Evolutionary conservation across 1,139 yeast species (phyloP), one percentile per base, ranked within the genome.

Genomic region (Geotrichum candidum): DNA sequence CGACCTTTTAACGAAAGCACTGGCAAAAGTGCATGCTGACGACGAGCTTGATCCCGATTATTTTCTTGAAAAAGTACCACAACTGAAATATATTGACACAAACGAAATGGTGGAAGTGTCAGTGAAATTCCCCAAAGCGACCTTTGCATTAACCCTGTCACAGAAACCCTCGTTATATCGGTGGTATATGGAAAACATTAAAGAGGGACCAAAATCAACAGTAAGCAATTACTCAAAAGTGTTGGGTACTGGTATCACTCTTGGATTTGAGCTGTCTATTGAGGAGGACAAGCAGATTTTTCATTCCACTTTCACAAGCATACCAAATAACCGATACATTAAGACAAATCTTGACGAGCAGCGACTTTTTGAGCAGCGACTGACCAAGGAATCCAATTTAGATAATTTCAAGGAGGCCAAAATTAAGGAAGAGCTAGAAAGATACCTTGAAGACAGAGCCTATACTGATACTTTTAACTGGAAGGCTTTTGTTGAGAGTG

Each of bases 201-300:
- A 45, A 45, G 60, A 48, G 53, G 11, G 25, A 35, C 15, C 54
- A 7, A 51, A 51, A 27, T 27, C 41, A 18, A 25, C 22, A 15
- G 23, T 27, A 22, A 29, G 59, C 13, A 51, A 67, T 11, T 65
- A 65, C 18, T 63, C 63, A 25, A 65, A 63, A 13, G 67, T 62
- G 29, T 55, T 65, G 29, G 70, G 63, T 15, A 45, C 56, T 4
- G 59, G 33, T 6, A 54, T 52, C 23, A 48, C 48, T n/a, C 25
- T 51, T 23, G 62, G 62, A 9, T 45, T 58, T 48, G 54, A 46
- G 58, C 38, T 50, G 46, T 45, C 50, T 41, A 22, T 60, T 51
- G 41, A 51, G 41, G 33, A 57, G 51, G 50, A 55, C 25, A 56
- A 54, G 58, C 27, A 29, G 10, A 25, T 27, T 13, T 1, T 31